Base-by-base conservation (phyloP, 148 eudicot species). In the Vaccinium corymbosum region DNA sequence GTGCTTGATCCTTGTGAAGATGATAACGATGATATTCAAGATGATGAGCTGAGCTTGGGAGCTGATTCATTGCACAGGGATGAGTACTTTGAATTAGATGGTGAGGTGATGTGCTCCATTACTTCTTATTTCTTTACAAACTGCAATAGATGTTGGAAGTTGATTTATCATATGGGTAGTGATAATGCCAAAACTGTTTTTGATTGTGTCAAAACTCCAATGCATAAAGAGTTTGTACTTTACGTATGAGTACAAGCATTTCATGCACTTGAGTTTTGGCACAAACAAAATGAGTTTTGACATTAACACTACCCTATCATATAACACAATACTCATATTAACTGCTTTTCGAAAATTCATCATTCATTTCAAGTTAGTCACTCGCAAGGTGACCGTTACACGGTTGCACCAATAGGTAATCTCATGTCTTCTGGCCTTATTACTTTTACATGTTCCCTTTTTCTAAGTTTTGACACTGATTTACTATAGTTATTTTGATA, bases 1-100 rank as follows among this genome's bases (percentile, higher is more conserved):
- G 94, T 93, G 78, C 95, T 97, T 64, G 98, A 97, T 91, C 99
- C 97, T 82, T 94, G 98, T 89, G 99, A 97, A 84, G 95, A 94
- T 86, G 98, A 94, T 59, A 90, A 92, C 85, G 93, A 90, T 85
- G 95, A 89, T 61, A 87, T 87, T 80, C 90, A 89, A 64, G 96
- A 92, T 87, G 92, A 89, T 70, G 94, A 87, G 53, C 91, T 90
- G 85, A 92, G 97, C 89, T 89, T 97, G 87, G 97, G 94, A 83
- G 95, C 88, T 87, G 98, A 93, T 89, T 93, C 95, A 84, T 80
- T 84, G 83, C 90, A 86, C 55, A 86, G 85, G 89, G 93, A 93
- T 84, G 94, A 89, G 81, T 83, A 87, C 83, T 90, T 91, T 83
- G 97, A 90, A 13, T 88, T 56, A 76, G 97, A 89, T 68, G 92